Conservation (phyloP, 2,329 filamentous ascomycete species). For the Hortaea werneckii region DNA sequence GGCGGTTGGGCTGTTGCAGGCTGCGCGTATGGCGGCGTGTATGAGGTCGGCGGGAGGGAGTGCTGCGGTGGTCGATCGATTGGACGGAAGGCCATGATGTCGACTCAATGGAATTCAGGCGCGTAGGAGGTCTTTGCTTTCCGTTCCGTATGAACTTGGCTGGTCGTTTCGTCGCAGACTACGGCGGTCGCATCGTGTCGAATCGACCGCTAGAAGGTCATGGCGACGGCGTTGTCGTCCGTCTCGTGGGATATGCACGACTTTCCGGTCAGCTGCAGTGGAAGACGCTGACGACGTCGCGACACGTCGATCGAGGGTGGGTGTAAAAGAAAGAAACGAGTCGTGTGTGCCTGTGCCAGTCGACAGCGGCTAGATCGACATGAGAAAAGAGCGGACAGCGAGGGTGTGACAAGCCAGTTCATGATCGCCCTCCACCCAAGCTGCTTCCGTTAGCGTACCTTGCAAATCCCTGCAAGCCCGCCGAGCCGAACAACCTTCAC, state of each 20-base stretch:
- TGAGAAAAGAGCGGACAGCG: neutral
- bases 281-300: neutral
- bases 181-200: constrained; percentile 2
- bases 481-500: too few species aligned
- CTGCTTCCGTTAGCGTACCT: neutral
- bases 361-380: too few species aligned
- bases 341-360: too few species aligned
- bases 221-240: neutral
- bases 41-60: constrained; percentile 24
- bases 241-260: neutral
- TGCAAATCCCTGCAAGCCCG: neutral
- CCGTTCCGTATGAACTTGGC: too few species aligned
- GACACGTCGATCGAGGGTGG: neutral
- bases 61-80: constrained; percentile 24
- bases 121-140: too few species aligned
- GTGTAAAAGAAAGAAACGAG: too few species aligned
- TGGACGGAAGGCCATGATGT: constrained; percentile 20
- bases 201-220: neutral
- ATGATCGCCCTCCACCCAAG: too few species aligned
- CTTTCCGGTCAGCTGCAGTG: neutral
- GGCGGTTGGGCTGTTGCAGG: constrained; percentile 28
- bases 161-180: neutral
- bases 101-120: neutral
- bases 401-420: neutral
- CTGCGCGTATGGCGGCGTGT: constrained; percentile 24